Percentiles rank a stretch among this genome's conserved stretches.
These are phyloP conservation scores for Dovyalis caffra DNA, from an alignment of 345 rosid species.

Conservation along the genomic window DNA sequence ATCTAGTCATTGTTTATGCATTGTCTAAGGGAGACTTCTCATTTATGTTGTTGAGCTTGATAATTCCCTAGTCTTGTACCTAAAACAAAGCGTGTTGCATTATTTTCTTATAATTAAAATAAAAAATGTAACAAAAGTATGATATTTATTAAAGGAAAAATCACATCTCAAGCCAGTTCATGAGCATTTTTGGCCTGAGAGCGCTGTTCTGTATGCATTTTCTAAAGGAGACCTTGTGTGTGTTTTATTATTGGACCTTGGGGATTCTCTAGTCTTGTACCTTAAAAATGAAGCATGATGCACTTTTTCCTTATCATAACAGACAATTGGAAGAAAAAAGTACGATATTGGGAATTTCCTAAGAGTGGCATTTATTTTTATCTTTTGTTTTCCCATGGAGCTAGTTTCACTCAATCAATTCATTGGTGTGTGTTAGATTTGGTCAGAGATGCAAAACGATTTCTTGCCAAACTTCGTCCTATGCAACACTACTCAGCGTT, in stretches of 20 bases:
- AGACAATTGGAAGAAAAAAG: background rate
- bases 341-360: background rate
- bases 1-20: background rate
- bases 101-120: background rate
- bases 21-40: background rate
- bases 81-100: background rate
- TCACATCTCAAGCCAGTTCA: background rate
- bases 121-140: background rate
- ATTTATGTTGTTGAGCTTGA: background rate
- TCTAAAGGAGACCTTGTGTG: background rate
- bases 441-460: constrained; percentile 99
- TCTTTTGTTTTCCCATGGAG: background rate
- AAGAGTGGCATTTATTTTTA: background rate
- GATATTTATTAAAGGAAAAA: background rate
- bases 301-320: background rate
- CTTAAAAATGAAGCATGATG: background rate
- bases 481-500: constrained; percentile 96
- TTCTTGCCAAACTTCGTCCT: constrained; percentile 96
- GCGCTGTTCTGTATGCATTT: background rate
- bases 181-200: background rate
- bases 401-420: background rate
- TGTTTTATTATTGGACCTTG: background rate
- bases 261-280: background rate
- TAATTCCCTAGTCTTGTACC: background rate
- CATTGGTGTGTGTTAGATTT: constrained; percentile 53